Evolutionary conservation across 345 rosid genomes (phyloP), one percentile per base, ranked within the genome.

Genomic region (Pistacia atlantica): DNA sequence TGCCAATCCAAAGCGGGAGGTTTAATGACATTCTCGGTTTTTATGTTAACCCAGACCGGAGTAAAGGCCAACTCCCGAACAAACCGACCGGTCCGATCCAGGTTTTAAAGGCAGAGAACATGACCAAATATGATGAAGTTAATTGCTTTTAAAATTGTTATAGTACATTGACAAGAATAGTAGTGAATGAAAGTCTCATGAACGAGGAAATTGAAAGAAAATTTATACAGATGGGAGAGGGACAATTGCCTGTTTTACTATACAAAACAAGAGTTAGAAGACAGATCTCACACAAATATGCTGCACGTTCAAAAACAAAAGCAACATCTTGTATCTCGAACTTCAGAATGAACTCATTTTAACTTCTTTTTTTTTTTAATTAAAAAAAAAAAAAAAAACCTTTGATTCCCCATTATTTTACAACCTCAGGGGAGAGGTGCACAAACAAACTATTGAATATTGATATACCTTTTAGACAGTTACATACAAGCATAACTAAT

Each of bases 401-500:
- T 78, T 79, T 79, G 60, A 71, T 72, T 68, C 60, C 69, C 60
- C 77, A 74, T 84, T 86, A 85, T 91, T 88, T 86, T 85, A 89
- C 93, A 84, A 83, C 76, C 74, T 74, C 78, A 1, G 13, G 64
- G 84, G 72, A 59, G 83, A 78, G 80, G 78, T 35, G 45, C 71
- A 58, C 48, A 63, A 76, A 76, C 78, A 71, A 75, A 33, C 77
- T 67, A 65, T 72, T 9, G 75, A 42, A 76, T 67, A 65, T 72
- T 9, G 75, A 82, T 75, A 77, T 85, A 76, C 86, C 83, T 73
- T 79, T 78, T 60, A 55, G 78, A 80, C 81, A 54, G 82, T 78
- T 86, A 88, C 84, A 81, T 89, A 89, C 88, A 87, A 66, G 72
- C 62, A 79, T n/a, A 86, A 84, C 77, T 67, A 88, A 88, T 86